Conservation (phyloP, 176 grass and related monocot genomes). For the Triticum dicoccoides region DNA sequence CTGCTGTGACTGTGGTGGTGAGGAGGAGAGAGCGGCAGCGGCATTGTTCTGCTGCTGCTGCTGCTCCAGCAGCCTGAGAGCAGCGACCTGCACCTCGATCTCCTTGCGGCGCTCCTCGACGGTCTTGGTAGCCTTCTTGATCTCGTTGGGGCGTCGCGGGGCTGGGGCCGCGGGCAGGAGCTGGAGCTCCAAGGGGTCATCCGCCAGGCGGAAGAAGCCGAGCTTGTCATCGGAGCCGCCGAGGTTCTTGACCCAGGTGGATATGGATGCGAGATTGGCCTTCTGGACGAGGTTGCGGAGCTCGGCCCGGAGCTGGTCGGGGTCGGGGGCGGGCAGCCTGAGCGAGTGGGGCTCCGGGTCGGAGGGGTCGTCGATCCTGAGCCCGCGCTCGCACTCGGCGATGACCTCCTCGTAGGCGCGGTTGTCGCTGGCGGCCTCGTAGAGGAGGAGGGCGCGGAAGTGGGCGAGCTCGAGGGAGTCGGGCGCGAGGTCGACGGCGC, state of each 20-base stretch:
- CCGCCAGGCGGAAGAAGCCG: conserved; percentile 52
- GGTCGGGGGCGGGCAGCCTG: conserved; percentile 39
- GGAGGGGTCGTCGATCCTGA: conserved; percentile 41
- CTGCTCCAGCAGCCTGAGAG: conserved; percentile 65
- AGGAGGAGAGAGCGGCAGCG: not conserved
- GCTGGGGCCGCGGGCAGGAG: conserved; percentile 44
- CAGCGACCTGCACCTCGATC: conserved; percentile 84
- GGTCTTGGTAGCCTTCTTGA: conserved; percentile 93
- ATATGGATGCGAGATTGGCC: conserved; percentile 83
- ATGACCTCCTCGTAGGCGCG: conserved; percentile 64
- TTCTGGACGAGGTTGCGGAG: conserved; percentile 65
- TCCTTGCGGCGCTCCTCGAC: conserved; percentile 86
- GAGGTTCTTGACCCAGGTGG: conserved; percentile 75
- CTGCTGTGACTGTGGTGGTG: not conserved
- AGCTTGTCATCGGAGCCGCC: conserved; percentile 68
- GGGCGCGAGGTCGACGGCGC: conserved; percentile 66
- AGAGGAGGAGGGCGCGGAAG: conserved; percentile 75
- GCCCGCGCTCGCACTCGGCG: conserved; percentile 70
- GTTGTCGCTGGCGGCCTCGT: conserved; percentile 46
- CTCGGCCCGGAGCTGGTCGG: conserved; percentile 54
- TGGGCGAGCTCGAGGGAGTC: conserved; percentile 76
- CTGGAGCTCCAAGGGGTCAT: conserved; percentile 66
- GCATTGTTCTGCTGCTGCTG: conserved; percentile 44
- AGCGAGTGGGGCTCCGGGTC: conserved; percentile 66
- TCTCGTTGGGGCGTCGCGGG: conserved; percentile 70